These are phyloP conservation scores for Ustilago shanxiensis DNA, from an alignment of 1,284 basidiomycete species.

Conservation along the genomic window DNA sequence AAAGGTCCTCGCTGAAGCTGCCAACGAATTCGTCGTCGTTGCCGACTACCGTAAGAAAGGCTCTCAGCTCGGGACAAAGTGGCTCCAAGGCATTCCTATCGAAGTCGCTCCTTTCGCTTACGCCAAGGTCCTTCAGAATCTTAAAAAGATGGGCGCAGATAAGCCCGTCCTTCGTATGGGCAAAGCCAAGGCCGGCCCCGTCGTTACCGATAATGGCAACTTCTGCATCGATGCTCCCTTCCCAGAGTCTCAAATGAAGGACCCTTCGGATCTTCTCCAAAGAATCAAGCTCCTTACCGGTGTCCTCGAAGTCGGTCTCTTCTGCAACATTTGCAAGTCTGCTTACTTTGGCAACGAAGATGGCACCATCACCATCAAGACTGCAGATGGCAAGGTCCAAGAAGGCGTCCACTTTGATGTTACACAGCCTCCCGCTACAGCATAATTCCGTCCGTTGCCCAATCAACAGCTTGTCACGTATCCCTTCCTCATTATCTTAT, in stretches of 20 bases:
- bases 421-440: slow-evolving; percentile 26
- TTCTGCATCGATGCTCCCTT: slow-evolving; percentile 68
- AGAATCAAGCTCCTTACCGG: slow-evolving; percentile 76
- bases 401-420: slow-evolving; percentile 52
- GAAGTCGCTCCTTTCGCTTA: slow-evolving; percentile 98
- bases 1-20: slow-evolving; percentile 94
- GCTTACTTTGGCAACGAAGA: slow-evolving; percentile 91
- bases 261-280: slow-evolving; percentile 56
- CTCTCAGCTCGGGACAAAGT: slow-evolving; percentile 83
- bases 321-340: slow-evolving; percentile 89
- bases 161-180: slow-evolving; percentile 64
- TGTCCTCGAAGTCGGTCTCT: slow-evolving; percentile 95
- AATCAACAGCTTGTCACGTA: no score
- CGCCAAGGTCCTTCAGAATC: slow-evolving; percentile 75
- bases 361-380: slow-evolving; percentile 62
- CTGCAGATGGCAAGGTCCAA: slow-evolving; percentile 55
- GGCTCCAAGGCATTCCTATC: slow-evolving; percentile 88
- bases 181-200: slow-evolving; percentile 83
- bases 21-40: slow-evolving; percentile 88
- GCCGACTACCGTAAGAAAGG: slow-evolving; percentile 91
- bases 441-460: slow-evolving; percentile 11
- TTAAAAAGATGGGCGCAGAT: slow-evolving; percentile 61
- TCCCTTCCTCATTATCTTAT: no score
- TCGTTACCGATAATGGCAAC: slow-evolving; percentile 86
- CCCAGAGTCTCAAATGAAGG: slow-evolving; percentile 58